Base-by-base conservation (phyloP, 2,329 filamentous ascomycete genomes). In the Plectosphaerella plurivora region DNA sequence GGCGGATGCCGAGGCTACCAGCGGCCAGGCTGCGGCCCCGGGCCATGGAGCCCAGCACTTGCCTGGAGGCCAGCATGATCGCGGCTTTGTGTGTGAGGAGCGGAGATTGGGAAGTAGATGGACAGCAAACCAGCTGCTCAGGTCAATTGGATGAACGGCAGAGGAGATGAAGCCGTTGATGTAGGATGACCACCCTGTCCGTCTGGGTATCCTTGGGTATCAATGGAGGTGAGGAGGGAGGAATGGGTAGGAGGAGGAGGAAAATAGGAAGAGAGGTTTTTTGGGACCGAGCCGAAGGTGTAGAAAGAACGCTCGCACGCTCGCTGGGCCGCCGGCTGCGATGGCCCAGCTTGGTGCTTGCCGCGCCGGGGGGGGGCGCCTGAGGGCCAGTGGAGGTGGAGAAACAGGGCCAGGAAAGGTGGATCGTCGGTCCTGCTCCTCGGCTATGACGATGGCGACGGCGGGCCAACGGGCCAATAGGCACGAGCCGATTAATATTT, bases 51-150 rank as follows among this genome's bases (percentile, higher is more conserved):
- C 83, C 83, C 77, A 86, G 77, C 73, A 86, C 75, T 77, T 87
- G 84, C 78, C 85, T 80, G 69, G 85, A 82, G 66, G 83, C 84
- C 76, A 89, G 77, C 85, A 88, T 88, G 69, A 65, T 83, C 73
- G 67, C 58, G 51, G 65, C 65, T 79, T 22, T 20, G 33, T 41
- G 75, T 44, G 66, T 60, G 50, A 58, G 50, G 55, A 57, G 51
- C 54, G 54, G 49, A 54, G 57, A 57, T 20, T 3, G 45, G 45
- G 37, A 39, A 15, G 22, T 33, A 11, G 22, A 18, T 20, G 22
- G 35, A 45, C 51, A 46, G 47, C 42, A 33, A 33, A 41, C 28
- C 62, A 62, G 53, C 52, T 51, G 56, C 18, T 49, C 36, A 50
- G 51, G 46, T 66, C 65, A 69, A 70, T 71, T 70, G 64, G 51